Base-by-base conservation (phyloP, 2,329 filamentous ascomycete genomes). In the Thielaviopsis euricoi region DNA sequence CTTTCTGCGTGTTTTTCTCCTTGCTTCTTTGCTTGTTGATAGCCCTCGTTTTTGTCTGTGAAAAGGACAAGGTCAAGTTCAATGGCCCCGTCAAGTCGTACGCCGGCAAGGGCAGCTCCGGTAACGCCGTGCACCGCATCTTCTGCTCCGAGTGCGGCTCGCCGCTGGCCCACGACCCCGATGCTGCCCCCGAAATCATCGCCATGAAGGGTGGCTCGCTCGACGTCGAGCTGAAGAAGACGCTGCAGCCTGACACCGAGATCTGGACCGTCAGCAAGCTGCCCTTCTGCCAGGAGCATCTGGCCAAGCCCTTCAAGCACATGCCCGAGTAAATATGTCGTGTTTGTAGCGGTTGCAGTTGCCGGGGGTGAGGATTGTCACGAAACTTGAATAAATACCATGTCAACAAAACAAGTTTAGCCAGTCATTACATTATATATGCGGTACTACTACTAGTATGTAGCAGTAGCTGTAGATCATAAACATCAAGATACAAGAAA, bases 91-190 rank as follows among this genome's bases (percentile, higher is more conserved):
- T 76, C 70, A 86, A 86, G 78, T 82, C 73, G 68, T 86, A 71
- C 69, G 73, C 79, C 43, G 77, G 80, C 64, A 74, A 71, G 62
- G 82, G 80, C 62, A 73, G 71, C 61, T 84, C 80, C 0, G 82
- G 82, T 66, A 76, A 83, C 56, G 69, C 71, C 59, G 82, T 85
- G 62, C 81, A 83, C 74, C 81, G 82, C 63, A 73, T 84, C 69
- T 86, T 86, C 75, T 86, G 82, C 76, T 72, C 74, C 62, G 81
- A 85, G 66, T 86, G 82, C 70, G 82, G 82, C 62, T 83, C 80
- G 17, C 82, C 82, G 61, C 83, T 86, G 64, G 82, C 82, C 60
- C 82, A 86, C 69, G 82, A 85, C 69, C 82, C 82, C 25, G 81
- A 85, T 60, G 78, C 78, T n/a, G 81, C 81, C n/a, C 82, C 81